phyloP scores from a whole-genome alignment of 306 rosid species.

The Castanea mollissima region DNA sequence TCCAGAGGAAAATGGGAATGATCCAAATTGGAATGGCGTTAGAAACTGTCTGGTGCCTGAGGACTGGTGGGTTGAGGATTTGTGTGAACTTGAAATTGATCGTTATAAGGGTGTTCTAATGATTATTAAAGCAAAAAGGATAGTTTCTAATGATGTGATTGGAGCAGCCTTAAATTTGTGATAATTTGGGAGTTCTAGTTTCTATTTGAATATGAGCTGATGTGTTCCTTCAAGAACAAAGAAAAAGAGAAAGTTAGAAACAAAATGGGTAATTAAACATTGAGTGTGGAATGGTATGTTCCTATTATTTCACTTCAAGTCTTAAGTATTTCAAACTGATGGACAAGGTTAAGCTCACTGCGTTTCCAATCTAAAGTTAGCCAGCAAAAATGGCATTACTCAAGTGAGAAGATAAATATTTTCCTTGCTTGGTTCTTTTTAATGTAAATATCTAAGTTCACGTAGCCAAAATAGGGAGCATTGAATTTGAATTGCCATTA shows the following conservation, averaged over 20 bases:
- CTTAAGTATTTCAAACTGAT: no score
- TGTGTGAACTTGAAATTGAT: slow-evolving; percentile 91
- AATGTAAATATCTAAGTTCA: no score
- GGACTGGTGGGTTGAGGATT: slow-evolving; percentile 98
- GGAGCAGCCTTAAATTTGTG: slow-evolving; percentile 72
- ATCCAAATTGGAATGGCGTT: slow-evolving; percentile 52
- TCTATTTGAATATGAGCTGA: neutral
- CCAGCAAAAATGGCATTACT: no score
- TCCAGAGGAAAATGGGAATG: slow-evolving; percentile 69
- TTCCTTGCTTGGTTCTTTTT: no score
- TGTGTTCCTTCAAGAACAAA: neutral
- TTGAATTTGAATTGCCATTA: neutral
- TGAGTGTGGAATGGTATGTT: neutral
- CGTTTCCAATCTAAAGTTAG: no score
- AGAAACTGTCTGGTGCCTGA: slow-evolving; percentile 69
- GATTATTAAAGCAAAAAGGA: slow-evolving; percentile 49
- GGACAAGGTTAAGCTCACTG: no score
- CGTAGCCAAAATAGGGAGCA: neutral
- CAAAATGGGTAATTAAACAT: neutral
- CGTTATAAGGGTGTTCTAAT: slow-evolving; percentile 58
- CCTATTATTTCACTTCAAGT: neutral
- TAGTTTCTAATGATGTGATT: slow-evolving; percentile 60
- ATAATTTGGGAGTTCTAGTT: neutral
- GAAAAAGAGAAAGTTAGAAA: neutral
- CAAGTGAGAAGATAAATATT: no score